Conservation (phyloP, 441 rosid species). For the Raphanus hybrid region DNA sequence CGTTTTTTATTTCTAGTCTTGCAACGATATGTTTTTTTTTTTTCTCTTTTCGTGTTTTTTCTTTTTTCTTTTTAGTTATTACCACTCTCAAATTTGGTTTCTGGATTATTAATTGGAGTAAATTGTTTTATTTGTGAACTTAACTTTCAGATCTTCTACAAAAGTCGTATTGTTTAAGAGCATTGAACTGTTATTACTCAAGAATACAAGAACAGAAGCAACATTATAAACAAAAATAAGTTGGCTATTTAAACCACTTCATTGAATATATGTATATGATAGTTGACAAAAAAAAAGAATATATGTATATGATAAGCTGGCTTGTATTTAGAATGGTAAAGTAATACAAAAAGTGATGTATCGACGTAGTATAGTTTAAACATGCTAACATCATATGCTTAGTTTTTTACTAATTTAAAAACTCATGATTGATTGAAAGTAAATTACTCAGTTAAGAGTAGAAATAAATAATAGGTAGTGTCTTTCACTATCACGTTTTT, state of each 20-base stretch:
- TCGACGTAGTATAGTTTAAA: neutral
- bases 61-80: neutral
- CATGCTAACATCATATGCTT: neutral
- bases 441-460: slow-evolving; percentile 2
- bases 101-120: slow-evolving; percentile 19
- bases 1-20: slow-evolving; percentile 12
- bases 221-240: neutral
- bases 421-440: slow-evolving; percentile 11
- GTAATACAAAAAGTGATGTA: neutral
- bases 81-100: slow-evolving; percentile 4
- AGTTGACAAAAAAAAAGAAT: neutral
- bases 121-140: slow-evolving; percentile 29
- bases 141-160: slow-evolving; percentile 6
- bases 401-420: neutral
- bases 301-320: neutral
- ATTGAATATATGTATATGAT: neutral
- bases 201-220: neutral
- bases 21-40: too few species aligned
- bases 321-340: neutral
- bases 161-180: neutral
- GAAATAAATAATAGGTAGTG: neutral
- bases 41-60: neutral
- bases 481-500: slow-evolving; percentile 19
- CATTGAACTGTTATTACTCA: neutral
- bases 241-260: neutral